Base-by-base conservation (phyloP, 1,284 basidiomycete species). In the Apiotrichum mycotoxinovorans region DNA sequence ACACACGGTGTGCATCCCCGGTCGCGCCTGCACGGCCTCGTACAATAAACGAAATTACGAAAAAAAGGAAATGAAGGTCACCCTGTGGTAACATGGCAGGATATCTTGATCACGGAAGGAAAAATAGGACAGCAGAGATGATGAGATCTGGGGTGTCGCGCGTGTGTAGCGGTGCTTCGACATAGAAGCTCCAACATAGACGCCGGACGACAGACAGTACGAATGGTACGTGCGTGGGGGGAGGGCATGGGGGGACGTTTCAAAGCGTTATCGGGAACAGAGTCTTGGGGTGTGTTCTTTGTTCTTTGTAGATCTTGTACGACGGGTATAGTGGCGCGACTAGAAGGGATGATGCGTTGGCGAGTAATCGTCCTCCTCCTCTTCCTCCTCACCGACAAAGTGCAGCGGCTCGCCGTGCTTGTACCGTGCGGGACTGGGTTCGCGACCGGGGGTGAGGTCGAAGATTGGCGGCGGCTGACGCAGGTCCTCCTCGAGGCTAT, bases 381-480 rank as follows among this genome's bases (percentile, higher is more conserved):
- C 46, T 14, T 48, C 46, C 33, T 48, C 46, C 46, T 48, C 46
- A 14, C 46, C 46, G 34, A 48, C 73, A 58, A 75, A 75, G n/a
- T 91, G 87, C 67, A 93, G 79, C 26, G 91, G 90, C 26, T 88
- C 88, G 35, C 91, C 91, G 69, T 93, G 90, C 34, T 88, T 78
- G 69, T 93, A 92, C 51, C 89, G 83, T 38, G 79, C 83, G 8
- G 89, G 89, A 67, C 85, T 87, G 14, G 79, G 76, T 62, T 76
- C 74, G 76, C 60, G 82, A 70, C 52, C 85, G 80, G 56, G 81
- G 66, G 57, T 85, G 79, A 62, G 66, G 54, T 74, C 73, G 46
- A 80, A 72, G 22, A 78, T 78, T 18, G 79, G 63, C n/a, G 68
- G 64, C 41, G 72, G 60, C 22, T 65, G 60, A 2, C 51, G 54